Base-by-base conservation (phyloP, 2,329 filamentous ascomycete species). In the Alternaria viburni region DNA sequence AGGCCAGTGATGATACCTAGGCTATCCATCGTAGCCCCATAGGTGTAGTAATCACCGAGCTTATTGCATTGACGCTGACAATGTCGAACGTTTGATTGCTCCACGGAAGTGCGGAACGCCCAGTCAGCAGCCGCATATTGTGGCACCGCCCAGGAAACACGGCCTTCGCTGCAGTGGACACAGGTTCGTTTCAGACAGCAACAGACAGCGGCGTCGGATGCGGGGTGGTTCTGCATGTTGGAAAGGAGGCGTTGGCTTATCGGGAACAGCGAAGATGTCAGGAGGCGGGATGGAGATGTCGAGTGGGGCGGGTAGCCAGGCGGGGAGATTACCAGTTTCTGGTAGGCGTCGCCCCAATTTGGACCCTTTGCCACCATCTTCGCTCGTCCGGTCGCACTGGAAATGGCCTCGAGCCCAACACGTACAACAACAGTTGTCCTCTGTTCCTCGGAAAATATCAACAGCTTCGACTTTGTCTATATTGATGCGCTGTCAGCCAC, bases 271-370 rank as follows among this genome's bases (percentile, higher is more conserved):
- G 50, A 21, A 21, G 28, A 52, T 28, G 52, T n/a, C 41, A 44
- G 36, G 52, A 54, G 52, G 36, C 23, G 36, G 30, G 49, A 52
- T 25, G 30, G 49, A 41, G 19, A 7, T 36, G 49, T 52, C 12
- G 52, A 28, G 52, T 43, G 58, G 52, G 17, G 6, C 41, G 36
- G n/a, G 43, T 5, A 30, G 17, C 17, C 36, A 13, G 54, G 55
- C 49, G 50, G 60, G 49, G 56, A 59, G 60, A 62, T 59, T 59
- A 25, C 60, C 26, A 21, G 12, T 32, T 41, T 15, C 25, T 45
- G 21, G 28, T 17, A 54, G 44, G 55, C 41, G 49, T 50, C 23
- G 49, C 60, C 43, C 43, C 49, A 59, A 54, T 44, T 49, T 62
- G 56, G 57, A 45, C 36, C 60, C 50, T 54, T 55, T 46, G 32